Evolutionary conservation across 345 rosid species (phyloP), one percentile per base, ranked within the genome.

Genomic region (Raphanus sativus): DNA sequence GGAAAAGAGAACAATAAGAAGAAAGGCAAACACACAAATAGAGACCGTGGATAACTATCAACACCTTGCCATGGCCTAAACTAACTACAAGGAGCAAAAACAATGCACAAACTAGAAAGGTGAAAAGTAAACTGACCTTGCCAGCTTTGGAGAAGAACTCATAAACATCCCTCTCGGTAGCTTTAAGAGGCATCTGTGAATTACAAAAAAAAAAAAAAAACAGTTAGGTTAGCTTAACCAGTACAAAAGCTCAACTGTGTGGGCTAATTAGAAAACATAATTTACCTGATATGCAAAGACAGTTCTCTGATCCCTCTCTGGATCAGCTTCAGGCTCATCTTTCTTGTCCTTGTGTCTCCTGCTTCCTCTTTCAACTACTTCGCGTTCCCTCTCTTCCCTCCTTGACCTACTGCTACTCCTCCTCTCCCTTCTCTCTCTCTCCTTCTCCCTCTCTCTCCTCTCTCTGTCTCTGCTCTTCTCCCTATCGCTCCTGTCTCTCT

Each of bases 301-400:
- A 8, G 98, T 91, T 84, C 96, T 86, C 80, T 91, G 98, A 81
- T 93, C 98, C 82, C 98, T 91, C 84, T 93, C 98, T 1, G 98
- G 98, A 83, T 93, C 98, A 48, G 88, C 90, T 83, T 91, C 98
- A 73, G 94, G 90, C 81, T 91, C 97, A 68, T 93, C 97, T 80
- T 89, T 91, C 89, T 93, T 91, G 13, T 93, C 97, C 84, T 80
- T 93, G 65, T 70, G 85, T 82, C 88, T 89, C 86, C 97, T 81
- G 82, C 82, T 85, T 79, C 69, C 87, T 77, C 65, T 81, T 71
- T 68, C 82, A n/a, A 76, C 74, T 64, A 76, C 55, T 76, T 73
- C 87, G 5, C 50, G 73, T 59, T 86, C 89, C 48, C 25, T 81
- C 73, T 87, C 90, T 33, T 67, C 82, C 69, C 78, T 76, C 54